Evolutionary conservation across 2,329 filamentous ascomycete species (phyloP).

Genomic region (Arthrobotrys conoides): DNA sequence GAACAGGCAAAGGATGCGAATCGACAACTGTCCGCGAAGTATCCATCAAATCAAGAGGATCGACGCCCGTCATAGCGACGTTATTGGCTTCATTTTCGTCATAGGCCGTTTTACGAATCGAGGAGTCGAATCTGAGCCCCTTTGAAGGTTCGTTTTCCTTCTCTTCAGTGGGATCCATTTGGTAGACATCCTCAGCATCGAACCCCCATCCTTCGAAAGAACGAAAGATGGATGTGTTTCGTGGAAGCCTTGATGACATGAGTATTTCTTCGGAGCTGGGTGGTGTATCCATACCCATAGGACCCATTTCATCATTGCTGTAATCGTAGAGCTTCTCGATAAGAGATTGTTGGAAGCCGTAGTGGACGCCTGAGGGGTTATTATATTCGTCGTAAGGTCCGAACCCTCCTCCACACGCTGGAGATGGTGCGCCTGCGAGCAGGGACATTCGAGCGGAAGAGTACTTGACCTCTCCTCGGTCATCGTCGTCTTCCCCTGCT

Average conservation of each 20-base stretch:
- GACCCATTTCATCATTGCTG: background rate
- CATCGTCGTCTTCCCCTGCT: conserved; percentile 36
- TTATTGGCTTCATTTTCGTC: conserved; percentile 9
- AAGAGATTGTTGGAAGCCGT: conserved; percentile 35
- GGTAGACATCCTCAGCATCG: conserved; percentile 37
- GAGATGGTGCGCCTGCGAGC: conserved; percentile 24
- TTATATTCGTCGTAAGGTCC: conserved; percentile 6
- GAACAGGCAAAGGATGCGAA: conserved; percentile 40
- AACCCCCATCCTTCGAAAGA: conserved; percentile 56
- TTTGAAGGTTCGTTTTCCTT: conserved; percentile 19
- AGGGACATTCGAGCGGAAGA: conserved; percentile 40
- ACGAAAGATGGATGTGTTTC: conserved; percentile 43
- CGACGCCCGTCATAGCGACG: conserved; percentile 26
- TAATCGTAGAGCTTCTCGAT: conserved; percentile 48
- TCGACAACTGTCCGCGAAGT: conserved; percentile 14
- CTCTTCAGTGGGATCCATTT: conserved; percentile 50
- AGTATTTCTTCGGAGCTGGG: conserved; percentile 8
- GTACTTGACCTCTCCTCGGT: conserved; percentile 46
- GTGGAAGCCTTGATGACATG: background rate
- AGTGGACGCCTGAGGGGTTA: conserved; percentile 27
- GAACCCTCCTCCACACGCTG: conserved; percentile 34
- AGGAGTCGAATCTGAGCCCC: conserved; percentile 31
- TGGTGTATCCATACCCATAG: conserved; percentile 1
- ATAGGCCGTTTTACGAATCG: conserved; percentile 33
- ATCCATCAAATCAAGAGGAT: conserved; percentile 47